Evolutionary conservation across 257 asterid genomes (phyloP), one percentile per base, ranked within the genome.

Genomic region (Jasminum sambac): DNA sequence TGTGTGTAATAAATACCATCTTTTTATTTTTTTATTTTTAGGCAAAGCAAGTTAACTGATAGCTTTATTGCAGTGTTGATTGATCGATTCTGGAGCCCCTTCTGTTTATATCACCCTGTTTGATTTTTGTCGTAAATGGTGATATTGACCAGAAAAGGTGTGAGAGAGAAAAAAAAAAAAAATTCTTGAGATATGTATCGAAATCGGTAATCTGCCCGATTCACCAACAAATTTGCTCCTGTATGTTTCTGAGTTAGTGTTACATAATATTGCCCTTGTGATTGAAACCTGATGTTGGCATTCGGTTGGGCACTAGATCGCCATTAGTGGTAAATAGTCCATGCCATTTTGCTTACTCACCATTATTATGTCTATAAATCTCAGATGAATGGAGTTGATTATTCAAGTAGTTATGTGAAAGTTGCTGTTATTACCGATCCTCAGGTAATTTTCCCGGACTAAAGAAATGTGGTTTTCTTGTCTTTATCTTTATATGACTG

Each of bases 401-500:
- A 71, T 55, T 68, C 87, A 23, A 80, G 78, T 62, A 75, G 76
- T 63, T 89, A 85, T 74, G 87, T 89, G 74, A 95, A 89, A 78
- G 79, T 95, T 48, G 97, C 95, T 13, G 90, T 91, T 75, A 67
- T 95, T 60, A 55, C 99, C n/a, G 98, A 95, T 73, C 99, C 99
- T 73, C 99, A 95, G 96, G 99, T 94, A 80, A 48, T 64, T n/a
- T 59, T 60, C 44, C 63, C 30, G 19, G 14, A 46, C 25, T 5
- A 58, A 30, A 12, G 72, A 36, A 39, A 21, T 40, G 14, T 63
- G 26, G 7, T 72, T 72, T 40, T 25, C 42, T 59, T 55, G 34
- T 30, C 63, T n/a, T 70, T 41, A 57, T 66, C 73, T 76, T 39
- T 38, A 63, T 24, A 67, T 62, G 26, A 13, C 13, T 21, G 42